Base-by-base conservation (phyloP, 2,329 filamentous ascomycete species). In the Fusarium sambucinum region DNA sequence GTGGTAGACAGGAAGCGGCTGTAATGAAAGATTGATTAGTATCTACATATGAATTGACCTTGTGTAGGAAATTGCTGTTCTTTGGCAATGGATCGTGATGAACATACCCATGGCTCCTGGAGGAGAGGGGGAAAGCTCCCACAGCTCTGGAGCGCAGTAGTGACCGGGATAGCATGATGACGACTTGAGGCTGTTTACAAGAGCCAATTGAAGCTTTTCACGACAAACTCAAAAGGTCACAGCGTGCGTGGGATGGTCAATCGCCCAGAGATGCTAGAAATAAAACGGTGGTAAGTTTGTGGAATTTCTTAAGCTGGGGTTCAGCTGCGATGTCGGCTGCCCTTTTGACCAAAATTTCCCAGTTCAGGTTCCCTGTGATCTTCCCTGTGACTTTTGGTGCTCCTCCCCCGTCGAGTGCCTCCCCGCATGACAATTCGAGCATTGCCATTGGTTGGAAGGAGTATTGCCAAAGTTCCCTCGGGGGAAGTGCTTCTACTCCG, bases 1-100 rank as follows among this genome's bases (percentile, higher is more conserved):
- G 84, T 73, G 19, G 87, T 86, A 44, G 82, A 86, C 54, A 88
- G 78, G 64, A 82, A 77, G 55, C 86, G 86, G 59, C 85, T 87
- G 41, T 4, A 19, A 23, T 45, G 14, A 6, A 46, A n/a, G 12
- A 17, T 1, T 3, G 1, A 21, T 73, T 29, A 73, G 69, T 23
- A 44, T 27, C 13, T 4, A 9, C 9, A 10, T 7, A 23, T 13
- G 14, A 33, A 16, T 38, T 51, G 42, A 2, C 6, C 10, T 10
- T 19, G 12, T 14, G 33, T 19, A 23, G 11, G n/a, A 38, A 27
- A 19, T 46, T 35, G 32, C 23, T 25, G 17, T 25, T 48, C 12
- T n/a, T 27, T 30, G 16, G 8, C 11, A n/a, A 46, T 52, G 21
- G 42, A 47, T 25, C 6, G 35, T 52, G 25, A 30, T 27, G 35